Evolutionary conservation across 2,329 filamentous ascomycete genomes (phyloP), one percentile per base, ranked within the genome.

Genomic region (Epicoccum sorghinum): DNA sequence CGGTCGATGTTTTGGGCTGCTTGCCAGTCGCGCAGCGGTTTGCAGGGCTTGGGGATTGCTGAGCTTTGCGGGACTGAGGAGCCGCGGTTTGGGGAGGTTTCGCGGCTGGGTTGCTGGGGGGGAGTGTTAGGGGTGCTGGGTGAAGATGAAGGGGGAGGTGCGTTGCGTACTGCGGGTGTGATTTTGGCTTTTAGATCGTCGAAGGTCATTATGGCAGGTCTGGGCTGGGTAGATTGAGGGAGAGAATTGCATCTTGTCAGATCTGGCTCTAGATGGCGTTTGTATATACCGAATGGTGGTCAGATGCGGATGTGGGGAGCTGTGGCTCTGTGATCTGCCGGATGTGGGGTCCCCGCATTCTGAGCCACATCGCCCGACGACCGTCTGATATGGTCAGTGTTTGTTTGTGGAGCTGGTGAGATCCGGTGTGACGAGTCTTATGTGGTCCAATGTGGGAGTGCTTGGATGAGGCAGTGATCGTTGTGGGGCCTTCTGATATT

Each of bases 51-150:
- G 42, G 74, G 69, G 1, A 77, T 74, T 33, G 74, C 76, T 24
- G 68, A 65, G 13, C 65, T 63, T 61, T 79, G 76, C 5, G 71
- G 68, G 14, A 78, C 62, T 0, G 76, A 75, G 9, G 68, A 66
- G 35, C 77, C 77, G 18, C 72, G 66, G 39, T 77, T 78, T n/a
- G 76, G 76, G 33, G 71, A 74, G 5, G 66, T 62, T 48, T 74
- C 70, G 44, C 71, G 69, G 37, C 64, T 70, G 3, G 61, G 55
- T 29, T 66, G 64, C 68, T 74, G 35, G 13, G 2, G 9, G 6
- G 6, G 9, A 14, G 25, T 47, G 39, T 24, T 50, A 43, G 18
- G n/a, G 8, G 13, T 8, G 8, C 2, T 39, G 35, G 2, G 24
- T 9, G 1, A 12, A 22, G 6, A 13, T 33, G 7, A 18, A 18